Evolutionary conservation across 768 basidiomycete species (phyloP).

Genomic region (Leccinellum luteum): DNA sequence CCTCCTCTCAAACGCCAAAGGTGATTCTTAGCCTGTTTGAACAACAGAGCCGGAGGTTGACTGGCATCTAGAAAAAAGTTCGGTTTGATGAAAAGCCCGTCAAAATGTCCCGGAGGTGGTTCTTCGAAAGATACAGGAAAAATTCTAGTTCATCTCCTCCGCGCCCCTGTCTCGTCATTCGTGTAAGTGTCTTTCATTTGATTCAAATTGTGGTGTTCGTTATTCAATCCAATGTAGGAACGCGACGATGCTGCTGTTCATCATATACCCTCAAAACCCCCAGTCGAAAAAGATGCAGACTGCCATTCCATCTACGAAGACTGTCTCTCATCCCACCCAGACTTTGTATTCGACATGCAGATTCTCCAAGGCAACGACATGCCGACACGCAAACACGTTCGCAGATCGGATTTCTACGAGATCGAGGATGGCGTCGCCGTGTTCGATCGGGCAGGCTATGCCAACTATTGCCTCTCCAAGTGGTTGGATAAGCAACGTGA

Average conservation of each 20-base stretch:
- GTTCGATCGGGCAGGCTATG: constrained; percentile 28
- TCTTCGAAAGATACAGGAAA: constrained; percentile 16
- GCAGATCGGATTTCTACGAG: constrained; percentile 27
- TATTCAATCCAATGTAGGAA: constrained; percentile 16
- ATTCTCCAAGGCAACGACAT: constrained; percentile 16
- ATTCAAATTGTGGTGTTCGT: neutral
- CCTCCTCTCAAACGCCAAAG: constrained; percentile 13
- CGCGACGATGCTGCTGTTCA: neutral
- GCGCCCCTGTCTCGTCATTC: constrained; percentile 29
- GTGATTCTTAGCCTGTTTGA: constrained; percentile 3
- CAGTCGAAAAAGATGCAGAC: constrained; percentile 18
- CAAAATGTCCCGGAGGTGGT: constrained; percentile 18
- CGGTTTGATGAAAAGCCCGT: constrained; percentile 29
- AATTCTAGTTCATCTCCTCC: constrained; percentile 13
- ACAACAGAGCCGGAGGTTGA: neutral
- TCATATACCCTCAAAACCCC: neutral
- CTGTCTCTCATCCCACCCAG: constrained; percentile 22
- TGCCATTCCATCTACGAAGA: constrained; percentile 29
- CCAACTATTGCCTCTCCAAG: constrained; percentile 23
- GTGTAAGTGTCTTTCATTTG: constrained; percentile 14
- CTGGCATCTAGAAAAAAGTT: constrained; percentile 16
- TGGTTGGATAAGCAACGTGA: constrained; percentile 30
- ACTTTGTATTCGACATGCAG: constrained; percentile 17
- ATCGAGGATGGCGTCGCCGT: constrained; percentile 26
- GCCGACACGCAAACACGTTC: constrained; percentile 6